Percentiles rank a stretch among this genome's conserved stretches.
Evolutionary conservation across 495 filamentous ascomycete species (phyloP).

Genomic region (Neurospora discreta): DNA sequence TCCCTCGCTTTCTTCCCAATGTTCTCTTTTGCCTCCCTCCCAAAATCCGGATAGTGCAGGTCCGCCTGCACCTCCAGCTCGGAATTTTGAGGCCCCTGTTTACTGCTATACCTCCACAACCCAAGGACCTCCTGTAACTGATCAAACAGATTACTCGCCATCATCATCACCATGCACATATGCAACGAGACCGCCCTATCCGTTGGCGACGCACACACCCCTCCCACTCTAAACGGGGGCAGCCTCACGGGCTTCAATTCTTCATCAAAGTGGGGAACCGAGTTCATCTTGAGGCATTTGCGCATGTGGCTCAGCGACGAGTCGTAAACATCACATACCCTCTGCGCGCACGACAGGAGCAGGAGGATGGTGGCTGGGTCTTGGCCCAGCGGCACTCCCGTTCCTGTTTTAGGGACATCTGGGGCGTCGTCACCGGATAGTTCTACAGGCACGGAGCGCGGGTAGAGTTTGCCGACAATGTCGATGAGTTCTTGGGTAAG

Average conservation of each 20-base stretch:
- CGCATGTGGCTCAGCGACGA: background rate
- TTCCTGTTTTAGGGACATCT: background rate
- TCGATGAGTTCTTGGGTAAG: slow-evolving; percentile 4
- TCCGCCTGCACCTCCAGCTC: background rate
- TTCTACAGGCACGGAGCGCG: background rate
- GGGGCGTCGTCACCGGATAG: background rate
- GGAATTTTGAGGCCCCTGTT: background rate
- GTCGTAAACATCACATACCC: slow-evolving; percentile 4
- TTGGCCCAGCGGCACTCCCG: background rate
- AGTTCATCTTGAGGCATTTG: background rate
- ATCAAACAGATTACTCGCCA: slow-evolving; percentile 6
- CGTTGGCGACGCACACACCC: background rate
- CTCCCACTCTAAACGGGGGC: background rate
- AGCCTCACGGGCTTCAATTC: background rate
- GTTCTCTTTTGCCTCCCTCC: background rate
- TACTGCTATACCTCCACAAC: background rate
- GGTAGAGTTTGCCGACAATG: background rate
- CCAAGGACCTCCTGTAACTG: slow-evolving; percentile 3
- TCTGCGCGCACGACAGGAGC: slow-evolving; percentile 1
- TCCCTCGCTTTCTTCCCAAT: background rate
- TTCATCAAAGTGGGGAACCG: background rate
- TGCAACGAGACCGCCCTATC: background rate
- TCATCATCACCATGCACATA: slow-evolving; percentile 4
- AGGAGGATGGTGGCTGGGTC: slow-evolving; percentile 1
- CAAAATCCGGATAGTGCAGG: background rate